Evolutionary conservation across 352 stramenopile genomes (phyloP).

Genomic region (Globisporangium okanoganense): DNA sequence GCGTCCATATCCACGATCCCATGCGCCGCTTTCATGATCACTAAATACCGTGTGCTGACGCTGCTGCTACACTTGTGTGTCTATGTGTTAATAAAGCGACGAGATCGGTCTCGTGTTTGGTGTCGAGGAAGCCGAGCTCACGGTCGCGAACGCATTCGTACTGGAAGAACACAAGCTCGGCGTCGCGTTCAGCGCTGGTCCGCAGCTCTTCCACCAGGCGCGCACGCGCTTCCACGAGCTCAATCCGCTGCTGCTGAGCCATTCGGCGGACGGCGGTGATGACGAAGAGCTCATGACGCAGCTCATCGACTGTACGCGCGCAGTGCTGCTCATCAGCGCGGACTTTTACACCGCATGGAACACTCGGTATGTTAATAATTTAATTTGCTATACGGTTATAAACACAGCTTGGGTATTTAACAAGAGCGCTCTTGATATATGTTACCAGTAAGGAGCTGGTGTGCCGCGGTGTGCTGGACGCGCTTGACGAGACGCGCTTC

Average conservation of each 20-base stretch:
- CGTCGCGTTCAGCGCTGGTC: conserved; percentile 51
- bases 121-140: conserved; percentile 39
- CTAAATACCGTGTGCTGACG: not conserved
- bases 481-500: conserved; percentile 51
- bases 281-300: conserved; percentile 14
- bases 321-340: conserved; percentile 68
- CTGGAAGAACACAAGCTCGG: conserved; percentile 77
- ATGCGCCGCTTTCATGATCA: not conserved
- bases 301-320: conserved; percentile 51
- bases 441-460: conserved; percentile 56
- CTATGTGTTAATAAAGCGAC: conserved; percentile 33
- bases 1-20: not conserved
- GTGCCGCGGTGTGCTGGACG: conserved; percentile 29
- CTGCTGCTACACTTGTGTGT: not conserved
- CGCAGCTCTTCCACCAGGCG: conserved; percentile 50
- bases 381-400: not conserved
- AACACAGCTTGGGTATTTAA: too few species aligned
- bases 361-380: conserved; percentile 32
- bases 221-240: conserved; percentile 49
- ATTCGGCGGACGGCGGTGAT: conserved; percentile 3
- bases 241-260: conserved; percentile 22
- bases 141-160: conserved; percentile 52
- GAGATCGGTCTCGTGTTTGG: conserved; percentile 73
- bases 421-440: not conserved
- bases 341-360: conserved; percentile 89